Base-by-base conservation (phyloP, 805 yeast genomes). In the Vanderwaltozyma yarrowii region DNA sequence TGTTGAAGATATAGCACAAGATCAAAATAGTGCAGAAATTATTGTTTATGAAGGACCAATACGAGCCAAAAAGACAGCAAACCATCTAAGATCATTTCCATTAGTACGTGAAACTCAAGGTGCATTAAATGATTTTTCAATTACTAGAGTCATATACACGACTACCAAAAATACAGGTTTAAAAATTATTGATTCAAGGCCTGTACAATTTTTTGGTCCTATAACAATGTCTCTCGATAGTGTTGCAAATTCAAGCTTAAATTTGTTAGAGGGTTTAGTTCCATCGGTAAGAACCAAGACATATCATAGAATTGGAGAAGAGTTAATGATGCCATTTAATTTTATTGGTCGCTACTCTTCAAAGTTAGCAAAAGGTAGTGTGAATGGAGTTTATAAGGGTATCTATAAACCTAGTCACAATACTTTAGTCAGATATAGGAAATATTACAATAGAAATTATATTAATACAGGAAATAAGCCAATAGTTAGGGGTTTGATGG, bases 391-490 rank as follows among this genome's bases (percentile, higher is more conserved):
- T 28, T 56, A 59, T 31, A 49, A 56, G 25, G 62, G 59, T 42
- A 54, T 68, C 26, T 58, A 64, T 41, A 47, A 59, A 30, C 82
- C 86, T 24, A 57, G 75, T 5, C 70, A 70, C 45, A 60, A 60
- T 43, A 65, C 69, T 16, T 60, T 74, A 21, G 52, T 64, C 45
- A 67, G 65, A 34, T 59, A 69, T 39, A 75, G 81, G 44, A 65
- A 64, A 36, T 61, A 60, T 37, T 71, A 75, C 51, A 70, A 74
- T 50, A 9, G 31, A 28, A 66, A 72, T 20, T 49, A 74, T 28
- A 70, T 71, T 52, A 76, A 77, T 50, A 67, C 73, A 7, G 62
- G 74, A 24, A 85, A 84, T 19, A 75, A 74, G 50, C 80, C 83
- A 28, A 52, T 78, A 35, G 46, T 81, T 28, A 67, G 85, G 45